These are phyloP conservation scores for Filobasidium uniguttulatum DNA, from an alignment of 1,284 basidiomycete genomes.

Conservation along the genomic window DNA sequence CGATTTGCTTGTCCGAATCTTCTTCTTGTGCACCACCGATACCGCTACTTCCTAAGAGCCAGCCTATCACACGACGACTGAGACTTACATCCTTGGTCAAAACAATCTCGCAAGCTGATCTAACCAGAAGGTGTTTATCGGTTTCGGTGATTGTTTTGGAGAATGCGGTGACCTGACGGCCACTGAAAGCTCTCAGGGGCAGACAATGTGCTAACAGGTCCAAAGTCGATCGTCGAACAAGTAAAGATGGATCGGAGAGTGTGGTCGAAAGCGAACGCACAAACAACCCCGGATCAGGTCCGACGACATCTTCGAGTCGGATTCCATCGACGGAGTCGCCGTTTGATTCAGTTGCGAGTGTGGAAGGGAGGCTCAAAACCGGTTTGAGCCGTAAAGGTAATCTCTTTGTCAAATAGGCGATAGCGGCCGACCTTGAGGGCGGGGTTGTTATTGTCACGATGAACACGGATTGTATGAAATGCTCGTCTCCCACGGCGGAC, in stretches of 20 bases:
- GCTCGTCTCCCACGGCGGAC: constrained; percentile 62
- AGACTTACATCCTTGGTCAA: constrained; percentile 83
- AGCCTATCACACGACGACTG: constrained; percentile 81
- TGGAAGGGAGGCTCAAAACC: background rate
- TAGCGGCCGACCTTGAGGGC: constrained; percentile 64
- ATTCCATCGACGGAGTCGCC: constrained; percentile 12
- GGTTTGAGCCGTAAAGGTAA: constrained; percentile 42
- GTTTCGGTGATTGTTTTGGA: constrained; percentile 42
- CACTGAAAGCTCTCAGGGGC: constrained; percentile 52
- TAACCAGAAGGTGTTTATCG: constrained; percentile 62
- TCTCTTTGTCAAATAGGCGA: constrained; percentile 73
- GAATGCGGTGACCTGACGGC: constrained; percentile 27
- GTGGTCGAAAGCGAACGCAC: constrained; percentile 78
- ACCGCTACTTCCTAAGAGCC: constrained; percentile 77
- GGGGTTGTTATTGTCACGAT: constrained; percentile 84
- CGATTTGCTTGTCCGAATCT: constrained; percentile 53
- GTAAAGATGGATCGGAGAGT: constrained; percentile 74
- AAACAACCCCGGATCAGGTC: constrained; percentile 78
- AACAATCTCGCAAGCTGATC: constrained; percentile 64
- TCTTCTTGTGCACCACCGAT: too few species aligned
- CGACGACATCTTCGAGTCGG: constrained; percentile 38
- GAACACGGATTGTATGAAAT: constrained; percentile 94
- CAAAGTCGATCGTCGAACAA: constrained; percentile 66
- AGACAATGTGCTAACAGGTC: constrained; percentile 67
- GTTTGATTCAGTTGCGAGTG: background rate